Conservation (phyloP, 2,329 filamentous ascomycete species). For the Aspergillus sp. region DNA sequence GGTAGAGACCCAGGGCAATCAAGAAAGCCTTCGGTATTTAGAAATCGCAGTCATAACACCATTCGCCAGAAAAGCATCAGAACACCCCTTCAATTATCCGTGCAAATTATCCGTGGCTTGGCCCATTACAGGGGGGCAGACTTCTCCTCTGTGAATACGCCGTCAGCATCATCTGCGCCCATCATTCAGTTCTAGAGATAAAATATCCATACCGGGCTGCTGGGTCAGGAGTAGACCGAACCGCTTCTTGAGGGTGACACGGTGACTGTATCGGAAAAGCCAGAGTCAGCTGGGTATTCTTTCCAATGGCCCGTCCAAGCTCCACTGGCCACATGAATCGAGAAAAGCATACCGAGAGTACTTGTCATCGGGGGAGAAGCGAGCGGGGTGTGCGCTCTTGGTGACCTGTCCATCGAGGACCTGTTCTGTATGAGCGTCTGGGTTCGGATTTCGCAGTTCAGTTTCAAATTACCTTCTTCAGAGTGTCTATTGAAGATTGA, state of each 20-base stretch:
- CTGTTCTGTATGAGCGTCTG: constrained; percentile 16
- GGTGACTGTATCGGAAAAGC: constrained; percentile 58
- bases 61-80: constrained; percentile 32
- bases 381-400: constrained; percentile 91
- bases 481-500: constrained; percentile 61
- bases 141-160: constrained; percentile 23
- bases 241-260: constrained; percentile 90
- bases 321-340: not conserved
- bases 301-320: constrained; percentile 1
- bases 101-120: constrained; percentile 11
- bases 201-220: constrained; percentile 52
- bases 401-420: constrained; percentile 71
- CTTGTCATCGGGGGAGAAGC: constrained; percentile 98
- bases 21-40: constrained; percentile 22
- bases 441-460: not conserved
- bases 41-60: constrained; percentile 35
- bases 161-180: constrained; percentile 10
- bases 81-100: constrained; percentile 25
- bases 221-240: constrained; percentile 86
- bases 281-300: constrained; percentile 7
- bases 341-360: constrained; percentile 65
- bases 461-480: constrained; percentile 58
- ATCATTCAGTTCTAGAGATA: not conserved
- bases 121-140: constrained; percentile 30
- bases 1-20: not conserved